These are phyloP conservation scores for Diaporthe aspalathi DNA, from an alignment of 2,329 filamentous ascomycete genomes.

Conservation along the genomic window DNA sequence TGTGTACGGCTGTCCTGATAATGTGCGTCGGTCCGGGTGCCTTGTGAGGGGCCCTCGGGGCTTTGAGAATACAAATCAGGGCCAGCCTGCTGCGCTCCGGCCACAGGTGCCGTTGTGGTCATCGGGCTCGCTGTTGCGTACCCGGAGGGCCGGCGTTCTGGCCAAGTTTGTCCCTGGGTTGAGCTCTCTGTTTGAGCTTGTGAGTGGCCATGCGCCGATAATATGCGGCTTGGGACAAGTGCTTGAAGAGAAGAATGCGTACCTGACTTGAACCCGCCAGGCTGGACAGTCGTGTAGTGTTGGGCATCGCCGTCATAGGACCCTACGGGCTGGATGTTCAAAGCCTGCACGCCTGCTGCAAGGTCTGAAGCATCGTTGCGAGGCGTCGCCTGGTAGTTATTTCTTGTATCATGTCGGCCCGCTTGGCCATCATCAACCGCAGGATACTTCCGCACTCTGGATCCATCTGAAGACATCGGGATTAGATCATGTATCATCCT, in stretches of 20 bases:
- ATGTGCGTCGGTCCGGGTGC: neutral
- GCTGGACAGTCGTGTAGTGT: conserved; percentile 20
- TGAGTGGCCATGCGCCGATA: neutral
- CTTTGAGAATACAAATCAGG: conserved; percentile 8
- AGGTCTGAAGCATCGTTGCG: conserved; percentile 9
- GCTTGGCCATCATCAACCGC: conserved; percentile 14
- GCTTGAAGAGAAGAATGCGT: neutral
- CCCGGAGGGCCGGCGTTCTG: conserved; percentile 8
- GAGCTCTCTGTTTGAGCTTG: neutral
- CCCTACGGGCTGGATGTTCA: conserved; percentile 29
- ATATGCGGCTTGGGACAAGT: neutral
- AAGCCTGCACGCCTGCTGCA: conserved; percentile 20
- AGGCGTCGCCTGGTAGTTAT: neutral
- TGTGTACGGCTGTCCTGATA: conserved; percentile 3
- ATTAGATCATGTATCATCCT: conserved; percentile 6
- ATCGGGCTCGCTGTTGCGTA: neutral
- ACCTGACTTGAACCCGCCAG: conserved; percentile 11
- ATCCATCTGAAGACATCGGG: conserved; percentile 5
- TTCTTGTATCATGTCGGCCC: neutral
- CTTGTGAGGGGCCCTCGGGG: neutral
- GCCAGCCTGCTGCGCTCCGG: conserved; percentile 5
- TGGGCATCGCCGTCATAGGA: neutral
- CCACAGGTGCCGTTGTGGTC: neutral
- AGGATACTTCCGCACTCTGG: conserved; percentile 27
- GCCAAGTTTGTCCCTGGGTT: conserved; percentile 7